Conservation (phyloP, 1,284 basidiomycete genomes). For the Marasmius oreades region DNA sequence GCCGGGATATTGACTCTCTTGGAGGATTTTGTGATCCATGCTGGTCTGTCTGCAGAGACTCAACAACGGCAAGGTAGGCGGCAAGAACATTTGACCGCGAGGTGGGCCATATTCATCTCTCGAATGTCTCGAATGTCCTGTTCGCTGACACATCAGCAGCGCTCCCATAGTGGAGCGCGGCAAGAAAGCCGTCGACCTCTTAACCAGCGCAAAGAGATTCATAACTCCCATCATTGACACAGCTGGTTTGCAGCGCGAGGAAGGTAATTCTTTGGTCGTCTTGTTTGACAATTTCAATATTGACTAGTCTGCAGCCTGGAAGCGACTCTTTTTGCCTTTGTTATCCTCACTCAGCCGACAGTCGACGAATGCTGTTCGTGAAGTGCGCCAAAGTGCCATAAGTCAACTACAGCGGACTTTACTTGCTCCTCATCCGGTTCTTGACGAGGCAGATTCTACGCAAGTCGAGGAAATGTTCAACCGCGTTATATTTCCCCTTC, state of each 20-base stretch:
- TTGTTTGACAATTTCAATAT: not conserved
- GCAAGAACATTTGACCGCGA: slow-evolving; percentile 48
- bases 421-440: slow-evolving; percentile 73
- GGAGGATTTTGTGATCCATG: slow-evolving; percentile 83
- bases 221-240: slow-evolving; percentile 54
- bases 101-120: slow-evolving; percentile 36
- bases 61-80: slow-evolving; percentile 52
- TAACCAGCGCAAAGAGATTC: slow-evolving; percentile 70
- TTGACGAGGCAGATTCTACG: slow-evolving; percentile 50
- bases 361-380: slow-evolving; percentile 80
- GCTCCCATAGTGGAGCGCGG: slow-evolving; percentile 80
- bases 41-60: slow-evolving; percentile 59
- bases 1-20: slow-evolving; percentile 76
- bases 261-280: slow-evolving; percentile 38
- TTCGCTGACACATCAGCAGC: slow-evolving; percentile 34
- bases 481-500: slow-evolving; percentile 85
- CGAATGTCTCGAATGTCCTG: not conserved
- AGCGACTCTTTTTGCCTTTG: slow-evolving; percentile 76
- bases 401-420: slow-evolving; percentile 85
- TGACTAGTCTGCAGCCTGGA: slow-evolving; percentile 62
- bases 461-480: slow-evolving; percentile 86
- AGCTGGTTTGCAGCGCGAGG: slow-evolving; percentile 37
- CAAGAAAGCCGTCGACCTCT: slow-evolving; percentile 76
- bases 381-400: slow-evolving; percentile 85
- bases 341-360: slow-evolving; percentile 80